Base-by-base conservation (phyloP, 345 rosid species). In the Brassica incana region DNA sequence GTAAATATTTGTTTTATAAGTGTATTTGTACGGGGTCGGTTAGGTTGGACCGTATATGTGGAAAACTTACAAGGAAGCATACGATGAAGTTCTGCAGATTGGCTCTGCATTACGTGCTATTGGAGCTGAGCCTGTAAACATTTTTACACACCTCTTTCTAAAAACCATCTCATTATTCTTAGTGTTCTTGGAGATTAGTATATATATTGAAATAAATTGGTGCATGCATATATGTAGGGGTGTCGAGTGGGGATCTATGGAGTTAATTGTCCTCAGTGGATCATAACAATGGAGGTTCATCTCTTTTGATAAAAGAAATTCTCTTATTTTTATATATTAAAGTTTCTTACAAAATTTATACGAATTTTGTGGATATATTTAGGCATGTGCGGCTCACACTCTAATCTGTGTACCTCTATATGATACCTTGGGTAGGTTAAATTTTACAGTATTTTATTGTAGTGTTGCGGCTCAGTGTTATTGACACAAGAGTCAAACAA, bases 221-320 rank as follows among this genome's bases (percentile, higher is more conserved):
- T 77, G 59, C 16, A 48, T 56, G 18, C 40, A 18, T 48, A n/a
- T 61, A 8, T 54, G 70, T 79, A 95, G 99, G 99, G 97, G 7
- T 81, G 83, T 67, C 91, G 92, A 36, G 80, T 95, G 77, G 99
- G 99, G 43, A 87, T 95, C 33, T 95, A 91, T 66, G 99, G 99
- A 83, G 84, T 89, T 30, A 95, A 95, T 82, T 92, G 99, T 79
- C 99, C 98, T 5, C 90, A 95, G 59, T 95, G 99, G 99, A 85
- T 89, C 84, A 85, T 85, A 73, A 96, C 98, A 23, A 95, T 95
- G 99, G 96, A 95, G 96, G 99, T 92, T 63, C 76, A 59, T 70
- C 30, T 59, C 73, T 16, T 50, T 14, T 33, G 14, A n/a, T 15
- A 4, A n/a, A 27, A 54, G 25, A 29, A 25, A 38, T 4, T 68